Base-by-base conservation (phyloP, 768 basidiomycete species). In the Lyophyllum shimeji region DNA sequence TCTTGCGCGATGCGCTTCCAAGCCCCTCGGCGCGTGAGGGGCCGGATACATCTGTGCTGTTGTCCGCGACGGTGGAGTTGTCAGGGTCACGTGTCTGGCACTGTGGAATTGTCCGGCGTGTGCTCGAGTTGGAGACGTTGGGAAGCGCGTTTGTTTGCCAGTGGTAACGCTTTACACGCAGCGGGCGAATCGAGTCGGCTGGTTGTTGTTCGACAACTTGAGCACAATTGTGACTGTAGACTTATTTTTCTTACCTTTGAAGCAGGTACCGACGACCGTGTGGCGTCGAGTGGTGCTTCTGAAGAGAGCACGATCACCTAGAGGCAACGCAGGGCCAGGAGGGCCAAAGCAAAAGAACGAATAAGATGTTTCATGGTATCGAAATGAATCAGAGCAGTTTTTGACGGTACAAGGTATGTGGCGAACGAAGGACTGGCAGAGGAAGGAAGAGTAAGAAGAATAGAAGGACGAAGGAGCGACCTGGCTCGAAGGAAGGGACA, bases 281-380 rank as follows among this genome's bases (percentile, higher is more conserved):
- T 43, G 70, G 63, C 50, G 60, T 58, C 17, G 69, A 69, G 44
- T 60, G 65, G 60, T 71, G 66, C 55, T 64, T 71, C 50, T 64
- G 64, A 71, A 67, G 39, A 70, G 60, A 12, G 65, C 67, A 61
- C 72, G 74, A 58, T 71, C 61, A 31, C 71, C 71, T 27, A 73
- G 59, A 25, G 74, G 72, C 56, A 69, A 62, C 13, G 71, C n/a
- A 66, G 46, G 17, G 63, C 65, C 17, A 69, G 62, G 54, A 73
- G 59, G 40, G 65, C 62, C 21, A 68, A 58, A 34, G 67, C 70
- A 56, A 72, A 63, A 68, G 55, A 55, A 71, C 55, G 33, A 73
- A 9, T 29, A 29, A 9, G 29, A 29, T 29, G 29, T 9, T 29
- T 29, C 29, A 29, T 29, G 29, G 29, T 29, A 29, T 29, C 9